A percentile compares a stretch with the other conserved stretches of the same genome.
Evolutionary conservation across 345 rosid genomes (phyloP).

Genomic region (Barbarea vulgaris): DNA sequence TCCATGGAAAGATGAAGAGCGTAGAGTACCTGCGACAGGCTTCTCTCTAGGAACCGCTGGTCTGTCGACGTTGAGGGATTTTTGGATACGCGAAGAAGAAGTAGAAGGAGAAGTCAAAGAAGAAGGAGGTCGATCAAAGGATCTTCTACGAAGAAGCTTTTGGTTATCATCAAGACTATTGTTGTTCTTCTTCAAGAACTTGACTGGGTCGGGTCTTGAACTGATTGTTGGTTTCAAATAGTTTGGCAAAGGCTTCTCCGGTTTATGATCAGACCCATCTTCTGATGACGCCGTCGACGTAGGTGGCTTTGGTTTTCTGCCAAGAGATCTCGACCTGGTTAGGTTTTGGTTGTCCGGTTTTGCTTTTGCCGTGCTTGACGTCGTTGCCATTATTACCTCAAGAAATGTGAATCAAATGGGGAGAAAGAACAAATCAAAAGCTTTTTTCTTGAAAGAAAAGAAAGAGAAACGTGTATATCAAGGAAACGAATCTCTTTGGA

Average conservation of each 20-base stretch:
- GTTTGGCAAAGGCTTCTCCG: constrained; percentile 49
- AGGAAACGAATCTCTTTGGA: constrained; percentile 27
- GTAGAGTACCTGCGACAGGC: constrained; percentile 21
- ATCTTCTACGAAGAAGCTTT: constrained; percentile 65
- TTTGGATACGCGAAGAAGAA: constrained; percentile 40
- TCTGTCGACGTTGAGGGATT: constrained; percentile 40
- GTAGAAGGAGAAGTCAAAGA: constrained; percentile 50
- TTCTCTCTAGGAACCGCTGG: constrained; percentile 45
- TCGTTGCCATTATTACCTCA: constrained; percentile 46
- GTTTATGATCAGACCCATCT: constrained; percentile 39
- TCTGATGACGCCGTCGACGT: constrained; percentile 27
- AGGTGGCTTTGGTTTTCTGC: constrained; percentile 32
- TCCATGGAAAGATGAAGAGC: constrained; percentile 49
- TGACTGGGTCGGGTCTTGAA: constrained; percentile 51
- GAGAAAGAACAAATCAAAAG: background rate
- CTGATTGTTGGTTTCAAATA: constrained; percentile 67
- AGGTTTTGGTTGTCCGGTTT: constrained; percentile 43
- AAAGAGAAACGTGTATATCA: constrained; percentile 32
- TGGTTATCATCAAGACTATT: constrained; percentile 40
- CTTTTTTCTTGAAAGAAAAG: background rate
- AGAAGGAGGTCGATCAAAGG: constrained; percentile 72
- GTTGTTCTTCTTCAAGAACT: constrained; percentile 43
- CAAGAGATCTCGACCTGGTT: constrained; percentile 35
- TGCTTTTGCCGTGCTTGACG: constrained; percentile 36
- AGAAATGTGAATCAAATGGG: background rate